Base-by-base conservation (phyloP, 108 stramenopile species). In the Skeletonema potamos region DNA sequence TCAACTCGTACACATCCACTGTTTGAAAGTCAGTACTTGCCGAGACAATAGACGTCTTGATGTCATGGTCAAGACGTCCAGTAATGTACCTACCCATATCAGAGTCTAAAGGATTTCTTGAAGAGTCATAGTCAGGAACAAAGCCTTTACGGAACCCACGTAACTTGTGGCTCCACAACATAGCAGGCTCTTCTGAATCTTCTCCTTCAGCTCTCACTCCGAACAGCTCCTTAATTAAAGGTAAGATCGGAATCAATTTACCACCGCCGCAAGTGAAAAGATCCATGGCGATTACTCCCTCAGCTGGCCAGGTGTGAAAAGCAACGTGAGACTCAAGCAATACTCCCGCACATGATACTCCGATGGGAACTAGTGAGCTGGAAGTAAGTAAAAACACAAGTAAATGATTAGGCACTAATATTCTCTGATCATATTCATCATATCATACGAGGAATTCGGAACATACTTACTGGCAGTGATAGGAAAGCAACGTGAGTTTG, bases 251-350 rank as follows among this genome's bases (percentile, higher is more conserved):
- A 26, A 92, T 43, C 26, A 90, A 55, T 17, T 76, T 70, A 11
- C 77, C 76, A 26, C 70, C 63, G 24, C 88, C 93, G 69, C 86
- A 87, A 1, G 87, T 91, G 81, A 85, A 93, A 13, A 91, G 62
- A 71, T 93, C 90, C 72, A 95, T 64, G 1, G 86, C 77, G 59
- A 92, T 91, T 24, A 90, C 91, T 28, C 94, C 94, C 30, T 87
- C 79, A 15, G 20, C 39, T 0, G 94, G 94, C 91, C 91, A 95
- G 18, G 94, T 95, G 68, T 92, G 91, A 48, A 95, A 89, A 0
- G 90, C 84, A 34, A 73, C 24, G 7, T 62, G 34, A n/a, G 29
- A 36, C 3, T 62, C 33, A 17, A 62, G 22, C 13, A 62, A 36
- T 1, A 90, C 89, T 10, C 91, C 94, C 24, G 76, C 85, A 63